Evolutionary conservation across 202 grass and related monocot genomes (phyloP).

Genomic region (Digitaria exilis): DNA sequence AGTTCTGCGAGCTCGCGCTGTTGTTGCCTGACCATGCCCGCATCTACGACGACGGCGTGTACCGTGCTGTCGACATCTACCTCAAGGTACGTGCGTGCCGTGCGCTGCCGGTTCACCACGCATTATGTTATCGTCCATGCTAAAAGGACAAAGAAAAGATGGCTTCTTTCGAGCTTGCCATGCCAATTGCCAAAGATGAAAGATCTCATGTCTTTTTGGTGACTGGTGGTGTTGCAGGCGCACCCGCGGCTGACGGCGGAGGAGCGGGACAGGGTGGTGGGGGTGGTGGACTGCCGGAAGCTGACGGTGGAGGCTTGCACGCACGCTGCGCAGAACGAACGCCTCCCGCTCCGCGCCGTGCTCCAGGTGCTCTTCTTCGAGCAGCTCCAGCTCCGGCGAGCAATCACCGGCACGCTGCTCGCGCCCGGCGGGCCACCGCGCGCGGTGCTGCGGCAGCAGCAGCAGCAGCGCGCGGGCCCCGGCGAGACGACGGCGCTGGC

Average conservation of each 20-base stretch:
- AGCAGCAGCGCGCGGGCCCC: background rate
- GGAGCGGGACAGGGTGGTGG: slow-evolving; percentile 74
- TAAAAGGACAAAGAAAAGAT: slow-evolving; percentile 11
- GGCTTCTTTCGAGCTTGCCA: background rate
- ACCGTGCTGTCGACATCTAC: slow-evolving; percentile 92
- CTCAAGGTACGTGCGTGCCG: slow-evolving; percentile 61
- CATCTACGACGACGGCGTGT: slow-evolving; percentile 85
- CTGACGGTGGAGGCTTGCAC: slow-evolving; percentile 93
- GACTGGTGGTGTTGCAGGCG: slow-evolving; percentile 34
- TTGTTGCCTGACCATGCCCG: slow-evolving; percentile 73
- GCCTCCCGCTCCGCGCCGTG: slow-evolving; percentile 80
- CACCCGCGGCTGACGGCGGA: slow-evolving; percentile 71
- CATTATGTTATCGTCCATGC: background rate
- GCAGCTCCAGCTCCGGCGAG: slow-evolving; percentile 82
- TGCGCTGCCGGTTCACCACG: background rate
- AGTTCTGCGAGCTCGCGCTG: slow-evolving; percentile 75
- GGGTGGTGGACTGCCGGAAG: slow-evolving; percentile 83
- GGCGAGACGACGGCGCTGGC: slow-evolving; percentile 41
- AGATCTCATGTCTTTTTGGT: background rate
- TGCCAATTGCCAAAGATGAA: background rate
- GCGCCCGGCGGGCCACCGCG: slow-evolving; percentile 4
- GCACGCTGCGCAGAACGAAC: slow-evolving; percentile 92
- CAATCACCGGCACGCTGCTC: slow-evolving; percentile 63
- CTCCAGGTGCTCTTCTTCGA: slow-evolving; percentile 98
- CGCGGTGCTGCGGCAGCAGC: background rate